These are phyloP conservation scores for Globisporangium takayamanum DNA, from an alignment of 352 stramenopile species.

Conservation along the genomic window DNA sequence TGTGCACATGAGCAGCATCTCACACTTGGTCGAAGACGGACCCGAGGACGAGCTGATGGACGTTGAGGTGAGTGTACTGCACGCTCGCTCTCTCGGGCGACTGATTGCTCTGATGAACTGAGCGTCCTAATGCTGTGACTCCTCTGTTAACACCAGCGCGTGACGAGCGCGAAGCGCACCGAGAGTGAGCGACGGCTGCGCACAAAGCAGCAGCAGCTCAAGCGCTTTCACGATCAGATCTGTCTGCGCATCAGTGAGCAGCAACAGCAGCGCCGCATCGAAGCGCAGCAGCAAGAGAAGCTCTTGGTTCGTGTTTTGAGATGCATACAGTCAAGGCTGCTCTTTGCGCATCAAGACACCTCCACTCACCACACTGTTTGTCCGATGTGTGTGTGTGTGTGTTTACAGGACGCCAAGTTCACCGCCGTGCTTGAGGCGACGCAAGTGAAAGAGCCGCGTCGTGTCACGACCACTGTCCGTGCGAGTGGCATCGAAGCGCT, in stretches of 20 bases:
- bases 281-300: slow-evolving; percentile 19
- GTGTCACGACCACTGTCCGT: background rate
- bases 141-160: slow-evolving; percentile 12
- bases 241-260: slow-evolving; percentile 46
- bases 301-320: slow-evolving; percentile 15
- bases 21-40: slow-evolving; percentile 3
- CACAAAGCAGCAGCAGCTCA: slow-evolving; percentile 35
- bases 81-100: background rate
- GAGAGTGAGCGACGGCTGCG: slow-evolving; percentile 27
- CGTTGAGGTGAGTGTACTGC: slow-evolving; percentile 2
- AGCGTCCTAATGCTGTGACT: too few relatives aligned
- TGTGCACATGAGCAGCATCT: background rate
- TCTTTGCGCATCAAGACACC: background rate
- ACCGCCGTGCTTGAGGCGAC: slow-evolving; percentile 25
- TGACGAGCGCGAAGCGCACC: slow-evolving; percentile 27
- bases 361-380: background rate
- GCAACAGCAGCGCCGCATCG: slow-evolving; percentile 30
- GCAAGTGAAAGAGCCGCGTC: slow-evolving; percentile 1
- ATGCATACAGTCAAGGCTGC: background rate
- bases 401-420: slow-evolving; percentile 29
- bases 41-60: background rate
- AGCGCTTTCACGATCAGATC: slow-evolving; percentile 54
- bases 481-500: background rate
- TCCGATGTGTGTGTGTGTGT: too few relatives aligned
- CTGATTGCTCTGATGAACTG: background rate